Conservation (phyloP, 169 alveolate species). For the Plasmodium chabaudi region DNA sequence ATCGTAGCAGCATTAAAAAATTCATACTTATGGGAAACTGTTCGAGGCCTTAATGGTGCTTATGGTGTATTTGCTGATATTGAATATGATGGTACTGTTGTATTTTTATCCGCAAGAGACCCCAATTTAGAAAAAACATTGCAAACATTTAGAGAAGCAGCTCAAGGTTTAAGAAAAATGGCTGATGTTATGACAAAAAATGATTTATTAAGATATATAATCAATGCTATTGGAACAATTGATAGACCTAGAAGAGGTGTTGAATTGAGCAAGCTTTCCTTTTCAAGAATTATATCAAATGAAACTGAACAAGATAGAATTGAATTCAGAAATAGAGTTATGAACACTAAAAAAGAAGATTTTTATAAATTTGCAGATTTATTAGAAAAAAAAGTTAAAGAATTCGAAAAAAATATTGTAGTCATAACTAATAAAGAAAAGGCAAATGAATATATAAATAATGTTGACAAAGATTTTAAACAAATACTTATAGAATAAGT, state of each 20-base stretch:
- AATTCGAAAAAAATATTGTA: slow-evolving; percentile 68
- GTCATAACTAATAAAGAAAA: slow-evolving; percentile 61
- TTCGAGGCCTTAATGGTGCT: slow-evolving; percentile 85
- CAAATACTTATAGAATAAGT: slow-evolving; percentile 32
- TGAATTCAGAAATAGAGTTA: slow-evolving; percentile 54
- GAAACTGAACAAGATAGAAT: slow-evolving; percentile 65
- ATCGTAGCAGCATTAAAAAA: slow-evolving; percentile 79
- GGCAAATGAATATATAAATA: slow-evolving; percentile 35
- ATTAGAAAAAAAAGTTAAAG: slow-evolving; percentile 49
- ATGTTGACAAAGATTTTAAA: slow-evolving; percentile 45
- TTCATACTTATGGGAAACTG: slow-evolving; percentile 81
- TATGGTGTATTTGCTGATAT: slow-evolving; percentile 82
- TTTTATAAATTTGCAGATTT: slow-evolving; percentile 75
- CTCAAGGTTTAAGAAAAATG: slow-evolving; percentile 71
- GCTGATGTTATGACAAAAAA: slow-evolving; percentile 76
- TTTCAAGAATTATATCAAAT: slow-evolving; percentile 39
- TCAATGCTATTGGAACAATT: slow-evolving; percentile 56
- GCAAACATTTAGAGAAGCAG: slow-evolving; percentile 60
- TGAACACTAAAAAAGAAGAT: slow-evolving; percentile 73
- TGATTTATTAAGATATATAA: slow-evolving; percentile 64
- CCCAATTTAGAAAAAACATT: slow-evolving; percentile 76
- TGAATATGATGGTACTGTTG: slow-evolving; percentile 70
- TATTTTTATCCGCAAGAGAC: slow-evolving; percentile 58
- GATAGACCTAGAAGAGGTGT: slow-evolving; percentile 75
- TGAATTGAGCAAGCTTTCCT: slow-evolving; percentile 52